Conservation (phyloP, 768 basidiomycete species). For the Russula olivacea region DNA sequence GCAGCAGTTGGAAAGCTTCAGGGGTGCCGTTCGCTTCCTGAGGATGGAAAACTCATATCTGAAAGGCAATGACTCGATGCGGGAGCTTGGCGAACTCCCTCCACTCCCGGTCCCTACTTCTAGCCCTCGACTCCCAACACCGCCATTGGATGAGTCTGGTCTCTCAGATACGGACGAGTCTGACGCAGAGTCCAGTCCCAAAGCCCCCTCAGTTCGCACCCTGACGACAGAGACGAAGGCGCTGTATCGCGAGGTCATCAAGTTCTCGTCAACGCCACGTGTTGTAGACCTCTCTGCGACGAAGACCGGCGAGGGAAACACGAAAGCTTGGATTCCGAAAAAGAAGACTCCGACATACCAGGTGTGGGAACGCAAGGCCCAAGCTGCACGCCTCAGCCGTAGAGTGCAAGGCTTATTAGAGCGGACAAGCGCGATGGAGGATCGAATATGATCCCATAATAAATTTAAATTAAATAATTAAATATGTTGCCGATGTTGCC, state of each 20-base stretch:
- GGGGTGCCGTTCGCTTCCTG: conserved; percentile 87
- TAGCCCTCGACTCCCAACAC: conserved; percentile 48
- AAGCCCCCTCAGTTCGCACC: conserved; percentile 53
- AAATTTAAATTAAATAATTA: neutral
- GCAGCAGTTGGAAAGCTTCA: conserved; percentile 80
- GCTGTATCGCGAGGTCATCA: conserved; percentile 84
- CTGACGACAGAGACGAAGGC: conserved; percentile 78
- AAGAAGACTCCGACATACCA: conserved; percentile 80
- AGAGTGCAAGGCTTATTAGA: conserved; percentile 67
- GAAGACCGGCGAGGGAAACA: conserved; percentile 47
- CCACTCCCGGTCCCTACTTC: conserved; percentile 51
- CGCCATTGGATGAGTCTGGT: conserved; percentile 59
- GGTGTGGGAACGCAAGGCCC: conserved; percentile 66
- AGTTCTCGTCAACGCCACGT: conserved; percentile 72
- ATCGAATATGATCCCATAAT: neutral
- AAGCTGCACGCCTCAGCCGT: conserved; percentile 65
- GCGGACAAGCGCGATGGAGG: conserved; percentile 46
- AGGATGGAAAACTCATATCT: conserved; percentile 90
- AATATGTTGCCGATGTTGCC: conserved; percentile 11
- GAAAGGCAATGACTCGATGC: conserved; percentile 85
- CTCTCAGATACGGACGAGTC: conserved; percentile 61
- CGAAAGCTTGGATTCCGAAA: conserved; percentile 67
- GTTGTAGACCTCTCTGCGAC: conserved; percentile 78
- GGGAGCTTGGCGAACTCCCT: conserved; percentile 72
- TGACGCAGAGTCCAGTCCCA: conserved; percentile 39